Conservation (phyloP, 2,329 filamentous ascomycete genomes). For the Xylaria sp. region DNA sequence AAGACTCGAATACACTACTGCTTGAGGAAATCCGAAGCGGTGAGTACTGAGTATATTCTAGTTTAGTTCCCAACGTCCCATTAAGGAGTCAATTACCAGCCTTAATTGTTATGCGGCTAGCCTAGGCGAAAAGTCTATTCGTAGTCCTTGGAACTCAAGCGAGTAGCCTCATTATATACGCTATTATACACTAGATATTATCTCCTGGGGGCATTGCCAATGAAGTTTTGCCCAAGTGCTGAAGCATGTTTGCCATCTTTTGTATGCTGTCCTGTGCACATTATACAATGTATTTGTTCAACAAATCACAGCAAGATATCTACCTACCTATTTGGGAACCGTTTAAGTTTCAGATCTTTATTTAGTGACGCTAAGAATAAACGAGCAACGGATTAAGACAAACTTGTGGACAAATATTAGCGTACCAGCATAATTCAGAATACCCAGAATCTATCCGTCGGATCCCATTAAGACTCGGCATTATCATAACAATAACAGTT, state of each 20-base stretch:
- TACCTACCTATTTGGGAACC: constrained; percentile 26
- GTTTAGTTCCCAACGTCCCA: neutral
- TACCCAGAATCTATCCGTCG: constrained; percentile 7
- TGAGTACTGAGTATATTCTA: neutral
- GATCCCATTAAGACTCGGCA: constrained; percentile 20
- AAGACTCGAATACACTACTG: neutral
- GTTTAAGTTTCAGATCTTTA: constrained; percentile 32
- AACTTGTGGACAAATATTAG: neutral
- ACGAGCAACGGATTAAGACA: neutral
- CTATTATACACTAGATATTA: too few species aligned
- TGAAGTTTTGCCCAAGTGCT: neutral
- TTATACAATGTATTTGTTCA: neutral
- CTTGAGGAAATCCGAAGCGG: neutral
- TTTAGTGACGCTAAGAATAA: constrained; percentile 23
- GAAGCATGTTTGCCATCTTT: neutral
- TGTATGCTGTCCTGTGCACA: neutral
- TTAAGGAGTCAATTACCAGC: neutral
- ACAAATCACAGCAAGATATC: neutral
- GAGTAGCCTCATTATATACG: neutral
- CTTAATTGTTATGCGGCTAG: neutral
- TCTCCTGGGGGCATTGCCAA: neutral
- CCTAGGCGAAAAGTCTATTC: neutral
- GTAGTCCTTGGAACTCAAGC: neutral
- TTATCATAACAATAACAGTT: constrained; percentile 11
- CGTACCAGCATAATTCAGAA: neutral